Conservation (phyloP, 371 early-diverging fungal species). For the Apophysomyces ossiformis region DNA sequence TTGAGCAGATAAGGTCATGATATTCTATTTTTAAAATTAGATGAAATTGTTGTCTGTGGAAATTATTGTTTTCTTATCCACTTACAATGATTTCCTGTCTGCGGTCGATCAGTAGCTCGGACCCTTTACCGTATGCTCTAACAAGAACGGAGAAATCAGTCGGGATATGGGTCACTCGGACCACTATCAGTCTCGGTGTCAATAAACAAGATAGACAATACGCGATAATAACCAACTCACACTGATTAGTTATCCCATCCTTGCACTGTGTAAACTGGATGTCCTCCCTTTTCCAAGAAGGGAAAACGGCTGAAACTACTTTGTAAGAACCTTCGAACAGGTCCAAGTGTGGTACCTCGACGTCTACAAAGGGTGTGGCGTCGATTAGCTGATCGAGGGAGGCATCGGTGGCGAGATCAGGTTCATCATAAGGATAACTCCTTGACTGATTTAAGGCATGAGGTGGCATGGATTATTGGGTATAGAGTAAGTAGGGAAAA, state of each 20-base stretch:
- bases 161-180: conserved; percentile 72
- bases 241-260: conserved; percentile 93
- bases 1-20: conserved; percentile 72
- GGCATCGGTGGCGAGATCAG: conserved; percentile 20
- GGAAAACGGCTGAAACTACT: conserved; percentile 69
- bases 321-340: conserved; percentile 70
- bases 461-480: conserved; percentile 7
- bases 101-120: conserved; percentile 89
- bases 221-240: conserved; percentile 46
- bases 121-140: conserved; percentile 87
- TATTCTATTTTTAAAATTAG: conserved; percentile 61
- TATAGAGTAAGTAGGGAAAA: conserved; percentile 4
- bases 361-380: conserved; percentile 56
- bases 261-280: conserved; percentile 77
- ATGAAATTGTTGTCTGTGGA: background rate
- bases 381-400: conserved; percentile 41
- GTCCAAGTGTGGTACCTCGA: conserved; percentile 55
- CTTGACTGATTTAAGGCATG: conserved; percentile 9
- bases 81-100: conserved; percentile 86
- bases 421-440: background rate
- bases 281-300: conserved; percentile 71
- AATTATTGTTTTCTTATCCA: background rate
- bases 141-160: conserved; percentile 75
- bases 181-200: conserved; percentile 55
- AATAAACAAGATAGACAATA: background rate